phyloP scores from a whole-genome alignment of 257 asterid genomes.

The Solanum pennellii region DNA sequence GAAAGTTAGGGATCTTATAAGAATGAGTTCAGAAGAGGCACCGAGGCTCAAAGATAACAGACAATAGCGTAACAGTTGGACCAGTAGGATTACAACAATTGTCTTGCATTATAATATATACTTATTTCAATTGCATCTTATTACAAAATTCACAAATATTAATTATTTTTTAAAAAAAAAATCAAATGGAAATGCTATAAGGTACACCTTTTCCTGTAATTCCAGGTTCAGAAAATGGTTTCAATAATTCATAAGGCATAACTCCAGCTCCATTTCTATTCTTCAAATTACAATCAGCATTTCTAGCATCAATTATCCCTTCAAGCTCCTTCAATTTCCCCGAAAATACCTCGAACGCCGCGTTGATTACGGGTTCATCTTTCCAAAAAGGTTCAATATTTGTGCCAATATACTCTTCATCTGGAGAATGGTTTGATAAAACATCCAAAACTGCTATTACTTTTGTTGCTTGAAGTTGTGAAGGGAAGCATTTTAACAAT shows the following conservation, averaged over 20 bases:
- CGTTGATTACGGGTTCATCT: too few relatives aligned
- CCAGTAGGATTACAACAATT: not conserved
- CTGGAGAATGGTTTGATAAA: conserved; percentile 65
- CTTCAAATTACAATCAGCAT: too few relatives aligned
- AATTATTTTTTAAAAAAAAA: too few relatives aligned
- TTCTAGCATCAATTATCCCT: too few relatives aligned
- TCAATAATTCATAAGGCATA: too few relatives aligned
- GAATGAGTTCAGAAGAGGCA: not conserved
- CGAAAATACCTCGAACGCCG: too few relatives aligned
- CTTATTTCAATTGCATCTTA: not conserved
- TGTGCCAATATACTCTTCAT: conserved; percentile 64
- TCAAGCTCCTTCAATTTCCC: too few relatives aligned
- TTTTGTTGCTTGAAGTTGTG: conserved; percentile 47
- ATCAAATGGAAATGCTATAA: too few relatives aligned
- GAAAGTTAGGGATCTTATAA: not conserved
- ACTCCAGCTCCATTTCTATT: too few relatives aligned
- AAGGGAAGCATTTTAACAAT: conserved; percentile 44
- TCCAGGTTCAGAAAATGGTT: too few relatives aligned
- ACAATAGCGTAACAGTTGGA: not conserved
- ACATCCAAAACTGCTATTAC: conserved; percentile 50
- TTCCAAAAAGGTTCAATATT: not conserved
- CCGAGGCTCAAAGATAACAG: not conserved
- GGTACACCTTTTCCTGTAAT: too few relatives aligned
- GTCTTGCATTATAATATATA: not conserved
- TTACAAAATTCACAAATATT: not conserved